Conservation (phyloP, 805 yeast species). For the Candida hispaniensis region DNA sequence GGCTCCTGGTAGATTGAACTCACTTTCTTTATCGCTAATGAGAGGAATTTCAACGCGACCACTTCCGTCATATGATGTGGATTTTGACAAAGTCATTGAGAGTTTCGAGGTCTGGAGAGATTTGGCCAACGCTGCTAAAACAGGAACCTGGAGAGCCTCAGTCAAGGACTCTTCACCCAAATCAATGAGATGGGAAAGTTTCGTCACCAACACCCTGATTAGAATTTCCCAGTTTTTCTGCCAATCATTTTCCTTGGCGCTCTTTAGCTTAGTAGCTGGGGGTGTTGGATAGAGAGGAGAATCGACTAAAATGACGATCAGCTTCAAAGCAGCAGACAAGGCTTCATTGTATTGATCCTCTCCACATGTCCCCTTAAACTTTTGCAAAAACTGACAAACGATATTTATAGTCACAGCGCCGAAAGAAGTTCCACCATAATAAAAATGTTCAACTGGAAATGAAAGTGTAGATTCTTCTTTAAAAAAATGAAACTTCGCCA, state of each 20-base stretch:
- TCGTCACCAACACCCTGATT: conserved; percentile 8
- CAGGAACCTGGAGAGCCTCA: conserved; percentile 10
- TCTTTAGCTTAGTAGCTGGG: too few relatives aligned
- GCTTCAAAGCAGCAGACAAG: conserved; percentile 11
- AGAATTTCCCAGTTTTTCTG: conserved; percentile 15
- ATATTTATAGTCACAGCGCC: conserved; percentile 7
- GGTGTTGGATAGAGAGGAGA: conserved; percentile 12
- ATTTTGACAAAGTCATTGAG: conserved; percentile 11
- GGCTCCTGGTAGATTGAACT: conserved; percentile 10
- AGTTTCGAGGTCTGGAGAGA: conserved; percentile 12
- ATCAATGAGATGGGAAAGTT: conserved; percentile 9
- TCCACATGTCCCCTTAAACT: too few relatives aligned
- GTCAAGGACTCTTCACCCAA: conserved; percentile 11
- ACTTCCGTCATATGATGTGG: conserved; percentile 7
- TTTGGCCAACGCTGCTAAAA: conserved; percentile 12
- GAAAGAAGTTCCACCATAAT: conserved; percentile 4
- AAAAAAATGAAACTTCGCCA: conserved; percentile 15
- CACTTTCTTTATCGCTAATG: conserved; percentile 5
- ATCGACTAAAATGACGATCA: conserved; percentile 7
- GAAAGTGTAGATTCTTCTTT: too few relatives aligned
- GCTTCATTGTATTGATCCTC: conserved; percentile 11
- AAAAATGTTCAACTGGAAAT: conserved; percentile 12
- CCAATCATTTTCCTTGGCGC: too few relatives aligned
- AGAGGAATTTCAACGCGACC: conserved; percentile 13
- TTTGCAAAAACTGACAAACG: conserved; percentile 7